These are phyloP conservation scores for Candida ulmi DNA, from an alignment of 805 yeast genomes.

Conservation along the genomic window DNA sequence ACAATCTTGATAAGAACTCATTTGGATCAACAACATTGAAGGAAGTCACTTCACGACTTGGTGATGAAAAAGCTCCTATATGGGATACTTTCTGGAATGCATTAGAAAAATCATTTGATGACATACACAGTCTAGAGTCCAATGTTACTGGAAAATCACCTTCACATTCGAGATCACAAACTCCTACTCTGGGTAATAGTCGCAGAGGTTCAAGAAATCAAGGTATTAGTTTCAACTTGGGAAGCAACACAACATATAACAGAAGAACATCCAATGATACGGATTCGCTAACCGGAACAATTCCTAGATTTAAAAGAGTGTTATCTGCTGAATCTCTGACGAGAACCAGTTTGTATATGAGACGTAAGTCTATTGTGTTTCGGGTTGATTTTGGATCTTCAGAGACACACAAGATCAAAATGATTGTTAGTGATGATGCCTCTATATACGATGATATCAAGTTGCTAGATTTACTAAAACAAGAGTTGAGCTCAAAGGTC, in stretches of 20 bases:
- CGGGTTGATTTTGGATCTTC: constrained; percentile 12
- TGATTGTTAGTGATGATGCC: constrained; percentile 17
- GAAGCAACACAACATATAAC: constrained; percentile 16
- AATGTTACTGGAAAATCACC: constrained; percentile 19
- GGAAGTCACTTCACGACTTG: constrained; percentile 19
- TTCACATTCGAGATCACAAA: constrained; percentile 18
- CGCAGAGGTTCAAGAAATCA: constrained; percentile 19
- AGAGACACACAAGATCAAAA: constrained; percentile 18
- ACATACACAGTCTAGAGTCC: constrained; percentile 20
- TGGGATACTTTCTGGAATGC: constrained; percentile 30
- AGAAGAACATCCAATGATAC: constrained; percentile 10
- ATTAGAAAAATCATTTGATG: constrained; percentile 25
- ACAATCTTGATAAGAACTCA: constrained; percentile 17
- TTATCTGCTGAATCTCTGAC: constrained; percentile 20
- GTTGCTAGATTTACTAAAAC: constrained; percentile 17
- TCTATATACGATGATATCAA: constrained; percentile 17
- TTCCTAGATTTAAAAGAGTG: constrained; percentile 6
- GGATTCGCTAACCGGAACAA: constrained; percentile 3
- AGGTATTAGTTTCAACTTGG: constrained; percentile 11
- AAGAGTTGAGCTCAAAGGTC: constrained; percentile 21
- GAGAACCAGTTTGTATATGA: constrained; percentile 17
- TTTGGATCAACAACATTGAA: constrained; percentile 15
- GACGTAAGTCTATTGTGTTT: constrained; percentile 15
- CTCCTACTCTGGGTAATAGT: constrained; percentile 10
- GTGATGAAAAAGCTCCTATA: constrained; percentile 19